Conservation (phyloP, 805 yeast genomes). For the Metschnikowia koreensis region DNA sequence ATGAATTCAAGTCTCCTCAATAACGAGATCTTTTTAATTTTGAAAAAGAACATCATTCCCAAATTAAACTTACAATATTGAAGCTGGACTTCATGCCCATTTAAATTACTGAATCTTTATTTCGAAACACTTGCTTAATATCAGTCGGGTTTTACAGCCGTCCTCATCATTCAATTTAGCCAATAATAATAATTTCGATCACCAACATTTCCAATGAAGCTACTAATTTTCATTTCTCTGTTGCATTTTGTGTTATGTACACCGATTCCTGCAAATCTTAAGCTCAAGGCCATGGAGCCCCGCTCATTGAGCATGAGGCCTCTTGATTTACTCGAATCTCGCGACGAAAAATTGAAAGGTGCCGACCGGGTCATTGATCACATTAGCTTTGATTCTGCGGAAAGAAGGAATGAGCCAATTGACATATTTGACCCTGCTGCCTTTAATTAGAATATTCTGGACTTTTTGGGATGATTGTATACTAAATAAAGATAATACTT, state of each 20-base stretch:
- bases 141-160: not conserved
- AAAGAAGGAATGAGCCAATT: conserved; percentile 4
- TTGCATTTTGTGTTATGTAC: conserved; percentile 19
- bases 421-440: not conserved
- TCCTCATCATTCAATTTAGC: not conserved
- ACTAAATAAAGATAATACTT: too few relatives aligned
- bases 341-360: not conserved
- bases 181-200: not conserved
- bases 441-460: not conserved
- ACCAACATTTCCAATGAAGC: conserved; percentile 6
- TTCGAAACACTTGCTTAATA: too few relatives aligned
- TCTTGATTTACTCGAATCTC: not conserved
- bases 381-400: conserved; percentile 4
- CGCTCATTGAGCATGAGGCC: conserved; percentile 15
- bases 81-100: conserved; percentile 1
- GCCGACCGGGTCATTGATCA: not conserved
- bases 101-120: too few relatives aligned
- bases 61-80: not conserved
- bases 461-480: not conserved
- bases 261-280: conserved; percentile 31
- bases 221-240: conserved; percentile 3
- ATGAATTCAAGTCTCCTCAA: not conserved
- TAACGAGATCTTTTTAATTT: not conserved
- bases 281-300: conserved; percentile 20
- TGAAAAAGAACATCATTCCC: not conserved